phyloP scores from a whole-genome alignment of 805 yeast genomes.

The Candida montana region DNA sequence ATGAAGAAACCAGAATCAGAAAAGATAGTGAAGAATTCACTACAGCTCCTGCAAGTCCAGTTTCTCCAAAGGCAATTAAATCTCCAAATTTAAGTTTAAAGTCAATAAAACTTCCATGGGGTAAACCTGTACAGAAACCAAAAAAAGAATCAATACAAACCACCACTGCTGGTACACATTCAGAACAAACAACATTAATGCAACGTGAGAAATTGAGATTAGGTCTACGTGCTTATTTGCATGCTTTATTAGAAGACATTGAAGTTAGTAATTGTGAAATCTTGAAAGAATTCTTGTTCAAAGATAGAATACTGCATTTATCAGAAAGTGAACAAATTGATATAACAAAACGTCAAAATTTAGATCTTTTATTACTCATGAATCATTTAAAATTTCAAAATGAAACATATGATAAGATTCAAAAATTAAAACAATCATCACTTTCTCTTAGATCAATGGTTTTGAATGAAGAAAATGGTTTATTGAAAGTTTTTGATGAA shows the following conservation, averaged over 20 bases:
- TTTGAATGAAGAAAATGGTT: slow-evolving; percentile 46
- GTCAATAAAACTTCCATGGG: slow-evolving; percentile 3
- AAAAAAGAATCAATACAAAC: background rate
- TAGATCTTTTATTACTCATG: slow-evolving; percentile 57
- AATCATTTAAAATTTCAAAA: slow-evolving; percentile 70
- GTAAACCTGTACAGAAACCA: background rate
- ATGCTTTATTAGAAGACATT: slow-evolving; percentile 44
- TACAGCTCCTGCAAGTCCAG: slow-evolving; percentile 1
- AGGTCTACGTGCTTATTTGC: slow-evolving; percentile 69
- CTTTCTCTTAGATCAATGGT: slow-evolving; percentile 53
- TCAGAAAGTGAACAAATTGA: slow-evolving; percentile 46
- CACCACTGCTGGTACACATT: background rate
- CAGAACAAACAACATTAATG: slow-evolving; percentile 26
- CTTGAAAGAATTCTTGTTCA: slow-evolving; percentile 49
- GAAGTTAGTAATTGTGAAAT: slow-evolving; percentile 49
- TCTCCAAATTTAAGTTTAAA: slow-evolving; percentile 1
- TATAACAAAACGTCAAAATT: slow-evolving; percentile 47
- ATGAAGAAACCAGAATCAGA: background rate
- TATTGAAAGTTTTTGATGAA: slow-evolving; percentile 59
- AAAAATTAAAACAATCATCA: slow-evolving; percentile 49
- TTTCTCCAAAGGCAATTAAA: background rate
- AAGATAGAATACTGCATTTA: slow-evolving; percentile 33
- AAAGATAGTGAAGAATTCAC: slow-evolving; percentile 1
- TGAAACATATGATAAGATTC: slow-evolving; percentile 55
- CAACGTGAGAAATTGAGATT: slow-evolving; percentile 74